These are phyloP conservation scores for Cladophialophora immunda DNA, from an alignment of 2,329 filamentous ascomycete species.

Conservation along the genomic window DNA sequence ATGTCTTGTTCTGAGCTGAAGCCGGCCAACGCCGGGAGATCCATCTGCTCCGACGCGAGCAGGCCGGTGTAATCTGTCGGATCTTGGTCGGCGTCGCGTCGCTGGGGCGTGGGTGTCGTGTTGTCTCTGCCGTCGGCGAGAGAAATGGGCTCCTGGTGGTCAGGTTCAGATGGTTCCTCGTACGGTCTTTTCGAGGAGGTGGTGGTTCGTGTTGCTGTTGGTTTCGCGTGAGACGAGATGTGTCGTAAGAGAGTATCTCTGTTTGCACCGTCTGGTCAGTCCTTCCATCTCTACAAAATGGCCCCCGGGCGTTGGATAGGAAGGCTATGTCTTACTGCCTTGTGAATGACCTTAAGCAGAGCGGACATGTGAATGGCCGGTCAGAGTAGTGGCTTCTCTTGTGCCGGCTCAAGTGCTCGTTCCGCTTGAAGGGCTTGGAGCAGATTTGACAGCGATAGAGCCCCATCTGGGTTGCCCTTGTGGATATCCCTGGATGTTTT, in stretches of 20 bases:
- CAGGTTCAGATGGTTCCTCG: not conserved
- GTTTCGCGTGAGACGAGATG: conserved; percentile 16
- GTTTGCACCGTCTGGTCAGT: not conserved
- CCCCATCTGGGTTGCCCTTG: not conserved
- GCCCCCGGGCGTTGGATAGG: too few species aligned
- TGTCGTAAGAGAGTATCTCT: conserved; percentile 14
- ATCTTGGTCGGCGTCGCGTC: not conserved
- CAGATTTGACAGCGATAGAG: conserved; percentile 10
- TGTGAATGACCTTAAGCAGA: conserved; percentile 15
- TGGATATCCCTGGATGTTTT: not conserved
- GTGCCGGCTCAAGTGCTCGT: conserved; percentile 15
- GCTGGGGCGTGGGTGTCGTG: not conserved
- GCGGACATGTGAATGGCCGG: conserved; percentile 18
- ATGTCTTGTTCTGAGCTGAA: too few species aligned
- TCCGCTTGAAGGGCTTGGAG: conserved; percentile 15
- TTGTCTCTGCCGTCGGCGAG: not conserved
- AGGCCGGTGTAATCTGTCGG: not conserved
- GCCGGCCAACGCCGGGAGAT: not conserved
- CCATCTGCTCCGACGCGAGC: not conserved
- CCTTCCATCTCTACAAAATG: not conserved
- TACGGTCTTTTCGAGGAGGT: not conserved
- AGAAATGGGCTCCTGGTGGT: not conserved
- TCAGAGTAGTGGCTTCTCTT: conserved; percentile 12
- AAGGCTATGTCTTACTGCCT: conserved; percentile 6
- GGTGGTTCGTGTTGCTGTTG: not conserved